These are phyloP conservation scores for Magnusiomyces fungicola DNA, from an alignment of 1,139 yeast species.

Conservation along the genomic window DNA sequence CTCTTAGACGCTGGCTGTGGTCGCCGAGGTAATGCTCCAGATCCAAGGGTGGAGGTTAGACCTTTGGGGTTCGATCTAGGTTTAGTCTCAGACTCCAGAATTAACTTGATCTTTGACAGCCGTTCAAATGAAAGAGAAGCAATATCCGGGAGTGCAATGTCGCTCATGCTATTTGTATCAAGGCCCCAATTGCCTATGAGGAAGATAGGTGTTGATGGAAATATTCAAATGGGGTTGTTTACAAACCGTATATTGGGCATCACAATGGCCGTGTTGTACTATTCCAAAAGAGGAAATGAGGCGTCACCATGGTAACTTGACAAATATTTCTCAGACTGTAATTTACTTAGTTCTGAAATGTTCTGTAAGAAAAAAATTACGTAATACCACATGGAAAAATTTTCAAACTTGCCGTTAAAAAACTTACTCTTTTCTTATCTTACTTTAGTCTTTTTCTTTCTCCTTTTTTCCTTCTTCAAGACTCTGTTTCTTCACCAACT, in stretches of 20 bases:
- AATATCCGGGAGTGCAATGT: constrained; percentile 15
- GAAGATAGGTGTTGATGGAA: no score
- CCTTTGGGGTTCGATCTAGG: not conserved
- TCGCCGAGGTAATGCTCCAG: no score
- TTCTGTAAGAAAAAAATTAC: not conserved
- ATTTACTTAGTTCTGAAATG: constrained; percentile 4
- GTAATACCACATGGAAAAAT: no score
- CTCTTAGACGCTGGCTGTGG: no score
- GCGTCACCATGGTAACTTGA: not conserved
- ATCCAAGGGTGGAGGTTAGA: no score
- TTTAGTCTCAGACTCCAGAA: constrained; percentile 8
- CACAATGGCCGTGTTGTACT: no score
- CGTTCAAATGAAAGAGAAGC: constrained; percentile 15
- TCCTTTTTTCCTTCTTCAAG: constrained; percentile 2
- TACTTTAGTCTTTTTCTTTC: no score
- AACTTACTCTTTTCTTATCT: not conserved
- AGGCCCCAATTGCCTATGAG: no score
- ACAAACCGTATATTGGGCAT: no score
- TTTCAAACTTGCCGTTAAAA: not conserved
- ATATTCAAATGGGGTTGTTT: no score
- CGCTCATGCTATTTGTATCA: constrained; percentile 9
- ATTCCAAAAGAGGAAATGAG: no score
- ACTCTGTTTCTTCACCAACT: constrained; percentile 4
- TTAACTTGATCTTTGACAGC: constrained; percentile 14
- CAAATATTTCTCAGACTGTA: not conserved